Evolutionary conservation across 805 yeast genomes (phyloP).

Genomic region (Ogataea pini): DNA sequence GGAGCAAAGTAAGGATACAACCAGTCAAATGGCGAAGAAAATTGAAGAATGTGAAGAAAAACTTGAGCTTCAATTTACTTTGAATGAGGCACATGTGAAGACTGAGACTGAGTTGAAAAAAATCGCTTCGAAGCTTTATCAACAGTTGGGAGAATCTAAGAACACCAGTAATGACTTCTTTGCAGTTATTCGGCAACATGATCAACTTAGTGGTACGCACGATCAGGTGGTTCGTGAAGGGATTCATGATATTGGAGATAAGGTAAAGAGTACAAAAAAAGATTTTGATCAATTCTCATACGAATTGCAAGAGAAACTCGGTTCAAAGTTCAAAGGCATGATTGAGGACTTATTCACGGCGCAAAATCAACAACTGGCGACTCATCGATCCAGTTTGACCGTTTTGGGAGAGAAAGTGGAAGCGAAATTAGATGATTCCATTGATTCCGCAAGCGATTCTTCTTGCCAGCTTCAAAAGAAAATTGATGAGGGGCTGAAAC

Average conservation of each 20-base stretch:
- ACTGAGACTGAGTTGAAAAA: slow-evolving; percentile 14
- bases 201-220: neutral
- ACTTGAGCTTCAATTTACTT: slow-evolving; percentile 13
- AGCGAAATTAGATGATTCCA: neutral
- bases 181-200: slow-evolving; percentile 9
- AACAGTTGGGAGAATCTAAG: slow-evolving; percentile 10
- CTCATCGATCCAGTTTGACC: neutral
- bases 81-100: slow-evolving; percentile 20
- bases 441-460: neutral
- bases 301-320: neutral
- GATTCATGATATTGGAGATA: neutral
- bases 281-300: neutral
- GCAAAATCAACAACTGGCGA: neutral
- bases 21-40: neutral
- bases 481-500: neutral
- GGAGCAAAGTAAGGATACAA: slow-evolving; percentile 5
- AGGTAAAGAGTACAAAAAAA: neutral
- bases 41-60: slow-evolving; percentile 9
- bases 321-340: neutral
- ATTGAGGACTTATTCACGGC: neutral
- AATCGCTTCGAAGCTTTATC: slow-evolving; percentile 9
- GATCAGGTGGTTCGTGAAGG: slow-evolving; percentile 1
- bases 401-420: neutral
- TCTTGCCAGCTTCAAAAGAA: slow-evolving; percentile 1
- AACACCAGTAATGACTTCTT: slow-evolving; percentile 10